These are phyloP conservation scores for Hyaloscypha variabilis DNA, from an alignment of 495 filamentous ascomycete genomes.

Conservation along the genomic window DNA sequence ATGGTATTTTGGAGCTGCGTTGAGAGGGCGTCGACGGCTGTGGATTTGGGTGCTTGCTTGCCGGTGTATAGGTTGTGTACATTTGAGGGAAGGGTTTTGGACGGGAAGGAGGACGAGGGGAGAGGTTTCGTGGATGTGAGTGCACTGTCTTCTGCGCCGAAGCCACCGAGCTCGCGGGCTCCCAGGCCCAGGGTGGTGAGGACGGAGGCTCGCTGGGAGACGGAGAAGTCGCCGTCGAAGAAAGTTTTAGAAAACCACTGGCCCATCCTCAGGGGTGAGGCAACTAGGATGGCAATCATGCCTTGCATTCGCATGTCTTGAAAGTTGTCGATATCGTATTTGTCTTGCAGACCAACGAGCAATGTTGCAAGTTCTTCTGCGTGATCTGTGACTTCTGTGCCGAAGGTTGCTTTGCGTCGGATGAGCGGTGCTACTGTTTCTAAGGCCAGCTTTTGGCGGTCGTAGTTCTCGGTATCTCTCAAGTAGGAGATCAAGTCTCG, in stretches of 20 bases:
- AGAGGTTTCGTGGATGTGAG: slow-evolving; percentile 23
- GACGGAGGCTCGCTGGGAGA: slow-evolving; percentile 78
- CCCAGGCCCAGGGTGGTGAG: slow-evolving; percentile 81
- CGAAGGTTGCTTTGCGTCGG: slow-evolving; percentile 83
- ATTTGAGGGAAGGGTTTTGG: slow-evolving; percentile 49
- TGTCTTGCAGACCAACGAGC: slow-evolving; percentile 80
- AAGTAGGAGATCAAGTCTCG: slow-evolving; percentile 81
- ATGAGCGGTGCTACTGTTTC: slow-evolving; percentile 77
- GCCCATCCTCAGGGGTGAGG: slow-evolving; percentile 75
- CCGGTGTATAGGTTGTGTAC: slow-evolving; percentile 52
- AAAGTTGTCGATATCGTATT: slow-evolving; percentile 75
- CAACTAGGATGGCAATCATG: slow-evolving; percentile 80
- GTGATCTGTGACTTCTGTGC: slow-evolving; percentile 84
- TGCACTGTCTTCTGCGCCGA: slow-evolving; percentile 57
- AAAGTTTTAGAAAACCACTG: slow-evolving; percentile 83
- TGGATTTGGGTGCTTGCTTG: slow-evolving; percentile 33
- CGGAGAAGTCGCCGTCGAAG: slow-evolving; percentile 89
- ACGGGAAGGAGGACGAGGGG: slow-evolving; percentile 33
- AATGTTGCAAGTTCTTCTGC: slow-evolving; percentile 76
- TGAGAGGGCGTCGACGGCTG: slow-evolving; percentile 64
- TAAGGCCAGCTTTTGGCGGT: slow-evolving; percentile 80
- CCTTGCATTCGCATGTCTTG: slow-evolving; percentile 76
- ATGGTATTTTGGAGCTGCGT: slow-evolving; percentile 66
- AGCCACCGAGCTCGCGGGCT: slow-evolving; percentile 86
- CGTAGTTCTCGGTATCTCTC: slow-evolving; percentile 79